Conservation (phyloP, 73 alveolate species). For the Paramecium tetraurelia region DNA sequence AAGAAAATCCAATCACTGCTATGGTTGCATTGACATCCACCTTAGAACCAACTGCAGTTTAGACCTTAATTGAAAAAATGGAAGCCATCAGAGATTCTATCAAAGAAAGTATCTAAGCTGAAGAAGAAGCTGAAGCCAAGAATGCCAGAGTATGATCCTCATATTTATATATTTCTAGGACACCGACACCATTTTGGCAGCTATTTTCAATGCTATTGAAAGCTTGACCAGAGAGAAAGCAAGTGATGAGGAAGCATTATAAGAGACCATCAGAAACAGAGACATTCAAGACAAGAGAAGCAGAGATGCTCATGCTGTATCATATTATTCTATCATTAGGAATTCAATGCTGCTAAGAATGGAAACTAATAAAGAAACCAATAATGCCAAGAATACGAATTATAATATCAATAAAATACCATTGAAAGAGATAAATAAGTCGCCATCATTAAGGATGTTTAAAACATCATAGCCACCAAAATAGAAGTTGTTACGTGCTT, state of each 20-base stretch:
- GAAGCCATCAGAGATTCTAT: conserved; percentile 53
- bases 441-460: conserved; percentile 41
- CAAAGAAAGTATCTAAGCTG: conserved; percentile 40
- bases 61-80: conserved; percentile 45
- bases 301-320: conserved; percentile 57
- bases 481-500: conserved; percentile 46
- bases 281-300: conserved; percentile 45
- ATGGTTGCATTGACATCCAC: conserved; percentile 54
- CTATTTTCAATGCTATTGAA: conserved; percentile 46
- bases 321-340: neutral
- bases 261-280: conserved; percentile 44
- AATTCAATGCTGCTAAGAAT: conserved; percentile 49
- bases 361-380: conserved; percentile 16
- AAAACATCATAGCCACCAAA: conserved; percentile 43
- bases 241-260: conserved; percentile 40
- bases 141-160: neutral
- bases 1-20: conserved; percentile 51
- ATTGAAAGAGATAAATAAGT: conserved; percentile 51
- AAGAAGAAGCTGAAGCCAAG: conserved; percentile 53
- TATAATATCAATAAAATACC: conserved; percentile 35
- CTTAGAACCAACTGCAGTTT: conserved; percentile 46
- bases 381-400: conserved; percentile 41
- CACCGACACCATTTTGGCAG: conserved; percentile 32
- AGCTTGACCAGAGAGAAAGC: conserved; percentile 31
- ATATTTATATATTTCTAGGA: neutral